Conservation (phyloP, 495 filamentous ascomycete species). For the Penicillium turbatum region DNA sequence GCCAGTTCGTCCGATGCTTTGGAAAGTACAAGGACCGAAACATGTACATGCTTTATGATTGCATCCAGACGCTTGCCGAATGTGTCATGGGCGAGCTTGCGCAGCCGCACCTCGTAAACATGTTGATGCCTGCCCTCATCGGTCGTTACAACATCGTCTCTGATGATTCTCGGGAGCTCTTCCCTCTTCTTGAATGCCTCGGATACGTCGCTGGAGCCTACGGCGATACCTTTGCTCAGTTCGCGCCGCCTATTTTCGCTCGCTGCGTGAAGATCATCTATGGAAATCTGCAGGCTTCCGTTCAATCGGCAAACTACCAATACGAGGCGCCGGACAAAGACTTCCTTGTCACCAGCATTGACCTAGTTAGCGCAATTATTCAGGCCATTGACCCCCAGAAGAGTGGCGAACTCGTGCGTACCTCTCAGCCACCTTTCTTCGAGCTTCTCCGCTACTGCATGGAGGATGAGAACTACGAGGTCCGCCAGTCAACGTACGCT, state of each 20-base stretch:
- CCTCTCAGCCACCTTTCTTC: conserved; percentile 78
- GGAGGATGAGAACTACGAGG: conserved; percentile 87
- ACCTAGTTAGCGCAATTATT: conserved; percentile 89
- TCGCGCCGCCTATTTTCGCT: conserved; percentile 75
- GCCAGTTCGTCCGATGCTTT: conserved; percentile 90
- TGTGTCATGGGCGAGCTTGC: conserved; percentile 77
- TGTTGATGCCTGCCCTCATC: conserved; percentile 93
- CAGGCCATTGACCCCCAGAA: conserved; percentile 78
- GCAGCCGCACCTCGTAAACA: conserved; percentile 68
- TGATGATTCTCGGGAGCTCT: conserved; percentile 89
- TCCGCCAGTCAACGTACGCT: conserved; percentile 93
- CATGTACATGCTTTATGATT: conserved; percentile 98
- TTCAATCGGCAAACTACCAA: conserved; percentile 55
- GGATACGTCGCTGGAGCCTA: conserved; percentile 91
- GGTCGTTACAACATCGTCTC: conserved; percentile 80
- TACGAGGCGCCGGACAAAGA: conserved; percentile 90
- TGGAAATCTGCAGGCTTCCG: conserved; percentile 74
- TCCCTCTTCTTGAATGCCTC: conserved; percentile 90
- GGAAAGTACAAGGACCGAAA: conserved; percentile 95
- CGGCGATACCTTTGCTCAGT: conserved; percentile 75
- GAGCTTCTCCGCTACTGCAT: conserved; percentile 87
- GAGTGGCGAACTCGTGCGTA: conserved; percentile 68
- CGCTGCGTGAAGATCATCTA: conserved; percentile 90
- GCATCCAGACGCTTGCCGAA: conserved; percentile 94
- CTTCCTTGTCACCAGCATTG: conserved; percentile 93